Percentiles rank a stretch among this genome's conserved stretches.
phyloP scores from a whole-genome alignment of 805 yeast species.

The Kluyveromyces wickerhamii region DNA sequence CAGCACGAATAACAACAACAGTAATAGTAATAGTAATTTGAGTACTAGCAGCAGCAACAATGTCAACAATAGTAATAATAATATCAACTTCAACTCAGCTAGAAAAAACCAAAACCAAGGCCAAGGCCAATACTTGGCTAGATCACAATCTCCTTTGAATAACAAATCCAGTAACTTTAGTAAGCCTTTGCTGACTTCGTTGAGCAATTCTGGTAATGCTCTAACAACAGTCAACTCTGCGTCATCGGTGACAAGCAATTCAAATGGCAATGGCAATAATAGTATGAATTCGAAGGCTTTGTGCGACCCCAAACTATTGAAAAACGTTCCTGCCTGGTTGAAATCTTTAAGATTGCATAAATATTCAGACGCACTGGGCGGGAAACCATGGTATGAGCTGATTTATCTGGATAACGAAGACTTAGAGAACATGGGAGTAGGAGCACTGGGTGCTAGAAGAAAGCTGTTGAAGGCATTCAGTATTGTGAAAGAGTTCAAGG shows the following conservation, averaged over 20 bases:
- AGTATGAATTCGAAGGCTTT: slow-evolving; percentile 41
- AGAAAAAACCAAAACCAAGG: slow-evolving; percentile 6
- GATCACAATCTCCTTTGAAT: slow-evolving; percentile 4
- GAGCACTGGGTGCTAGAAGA: slow-evolving; percentile 92
- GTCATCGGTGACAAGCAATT: slow-evolving; percentile 4
- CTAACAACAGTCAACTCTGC: slow-evolving; percentile 5
- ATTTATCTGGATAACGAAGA: slow-evolving; percentile 60
- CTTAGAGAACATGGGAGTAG: slow-evolving; percentile 73
- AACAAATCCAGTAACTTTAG: background rate
- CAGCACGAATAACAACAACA: slow-evolving; percentile 3
- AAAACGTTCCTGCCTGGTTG: slow-evolving; percentile 88
- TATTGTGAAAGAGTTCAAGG: slow-evolving; percentile 57
- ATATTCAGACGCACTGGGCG: slow-evolving; percentile 77
- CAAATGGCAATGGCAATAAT: slow-evolving; percentile 1
- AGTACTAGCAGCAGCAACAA: slow-evolving; percentile 9
- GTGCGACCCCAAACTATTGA: slow-evolving; percentile 46
- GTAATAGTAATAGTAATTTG: slow-evolving; percentile 6
- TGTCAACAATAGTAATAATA: slow-evolving; percentile 10
- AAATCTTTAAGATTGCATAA: slow-evolving; percentile 85
- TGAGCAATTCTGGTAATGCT: slow-evolving; percentile 6
- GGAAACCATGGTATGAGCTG: slow-evolving; percentile 71
- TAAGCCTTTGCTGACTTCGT: slow-evolving; percentile 1
- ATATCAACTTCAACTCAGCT: background rate
- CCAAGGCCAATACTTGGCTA: slow-evolving; percentile 31
- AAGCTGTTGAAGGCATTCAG: slow-evolving; percentile 88